A percentile compares a stretch with the other conserved stretches of the same genome.
Conservation (phyloP, 139 green algal species). For the Medakamo hakoo region DNA sequence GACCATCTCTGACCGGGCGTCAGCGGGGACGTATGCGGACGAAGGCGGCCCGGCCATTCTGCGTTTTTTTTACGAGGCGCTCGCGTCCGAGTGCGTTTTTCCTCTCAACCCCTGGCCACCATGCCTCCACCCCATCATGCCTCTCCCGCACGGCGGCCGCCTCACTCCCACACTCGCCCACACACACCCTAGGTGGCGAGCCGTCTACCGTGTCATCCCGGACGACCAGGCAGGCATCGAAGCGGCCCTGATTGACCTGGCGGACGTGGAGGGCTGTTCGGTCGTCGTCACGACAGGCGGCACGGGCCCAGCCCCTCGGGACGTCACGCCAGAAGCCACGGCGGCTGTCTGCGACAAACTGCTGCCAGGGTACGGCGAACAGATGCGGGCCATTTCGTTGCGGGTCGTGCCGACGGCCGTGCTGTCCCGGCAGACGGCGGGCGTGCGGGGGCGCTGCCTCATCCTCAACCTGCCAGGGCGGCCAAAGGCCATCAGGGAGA, state of each 20-base stretch:
- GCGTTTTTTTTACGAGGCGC: constrained; percentile 65
- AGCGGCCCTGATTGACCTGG: constrained; percentile 56
- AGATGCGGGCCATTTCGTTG: constrained; percentile 82
- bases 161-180: neutral
- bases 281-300: constrained; percentile 77
- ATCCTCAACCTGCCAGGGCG: constrained; percentile 86
- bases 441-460: constrained; percentile 55
- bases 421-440: constrained; percentile 77
- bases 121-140: too few species aligned
- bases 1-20: constrained; percentile 71
- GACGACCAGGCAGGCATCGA: constrained; percentile 69
- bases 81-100: constrained; percentile 32
- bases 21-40: constrained; percentile 63
- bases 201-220: constrained; percentile 58
- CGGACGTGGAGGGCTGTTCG: constrained; percentile 58
- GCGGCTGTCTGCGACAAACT: constrained; percentile 70
- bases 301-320: constrained; percentile 63
- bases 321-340: constrained; percentile 88
- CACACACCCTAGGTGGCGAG: constrained; percentile 49
- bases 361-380: constrained; percentile 86
- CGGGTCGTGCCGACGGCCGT: constrained; percentile 76
- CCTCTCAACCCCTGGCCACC: too few species aligned
- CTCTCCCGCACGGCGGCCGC: too few species aligned
- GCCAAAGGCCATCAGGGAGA: constrained; percentile 82
- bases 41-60: constrained; percentile 71